phyloP scores from a whole-genome alignment of 108 stramenopile species.

The Nitzschia putrida region DNA sequence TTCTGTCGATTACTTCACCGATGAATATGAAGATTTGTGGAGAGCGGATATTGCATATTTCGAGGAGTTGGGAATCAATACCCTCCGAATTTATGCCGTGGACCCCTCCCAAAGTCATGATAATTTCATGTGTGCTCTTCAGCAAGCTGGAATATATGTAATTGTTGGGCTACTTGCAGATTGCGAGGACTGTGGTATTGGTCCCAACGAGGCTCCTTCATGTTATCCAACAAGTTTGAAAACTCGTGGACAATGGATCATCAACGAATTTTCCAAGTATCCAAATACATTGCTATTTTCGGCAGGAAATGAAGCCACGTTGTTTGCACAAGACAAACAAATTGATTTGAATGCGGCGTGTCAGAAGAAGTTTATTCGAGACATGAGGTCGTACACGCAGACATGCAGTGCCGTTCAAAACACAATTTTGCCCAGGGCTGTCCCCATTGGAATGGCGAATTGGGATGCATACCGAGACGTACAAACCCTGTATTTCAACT shows the following conservation, averaged over 20 bases:
- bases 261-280: constrained; percentile 49
- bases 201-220: constrained; percentile 32
- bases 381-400: constrained; percentile 43
- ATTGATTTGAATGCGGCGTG: constrained; percentile 42
- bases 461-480: constrained; percentile 19
- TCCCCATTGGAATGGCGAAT: constrained; percentile 42
- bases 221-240: constrained; percentile 48
- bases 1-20: constrained; percentile 46
- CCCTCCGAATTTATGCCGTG: constrained; percentile 48
- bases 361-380: constrained; percentile 52
- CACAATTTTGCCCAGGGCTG: constrained; percentile 27
- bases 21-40: constrained; percentile 47
- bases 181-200: constrained; percentile 42
- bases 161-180: constrained; percentile 38
- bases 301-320: constrained; percentile 52
- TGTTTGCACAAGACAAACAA: constrained; percentile 12
- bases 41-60: constrained; percentile 38
- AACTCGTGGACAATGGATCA: constrained; percentile 39
- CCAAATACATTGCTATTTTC: constrained; percentile 41
- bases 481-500: constrained; percentile 39
- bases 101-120: constrained; percentile 46
- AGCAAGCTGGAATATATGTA: constrained; percentile 51
- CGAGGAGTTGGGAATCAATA: constrained; percentile 47
- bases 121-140: constrained; percentile 52
- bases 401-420: constrained; percentile 15